Evolutionary conservation across 805 yeast species (phyloP).

Genomic region (Candida boleticola): DNA sequence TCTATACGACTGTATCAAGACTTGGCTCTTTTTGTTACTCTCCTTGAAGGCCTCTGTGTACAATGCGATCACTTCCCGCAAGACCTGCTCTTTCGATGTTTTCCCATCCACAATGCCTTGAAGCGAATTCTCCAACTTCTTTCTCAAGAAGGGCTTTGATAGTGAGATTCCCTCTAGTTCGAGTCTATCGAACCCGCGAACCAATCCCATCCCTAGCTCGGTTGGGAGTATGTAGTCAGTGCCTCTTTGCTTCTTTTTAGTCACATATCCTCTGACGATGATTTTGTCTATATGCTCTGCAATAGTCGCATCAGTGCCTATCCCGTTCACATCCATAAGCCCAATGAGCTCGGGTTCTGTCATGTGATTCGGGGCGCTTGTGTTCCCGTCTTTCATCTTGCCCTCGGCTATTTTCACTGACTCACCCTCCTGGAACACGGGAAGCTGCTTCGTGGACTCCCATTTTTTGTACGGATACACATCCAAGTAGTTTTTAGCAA

Average conservation of each 20-base stretch:
- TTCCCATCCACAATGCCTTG: slow-evolving; percentile 67
- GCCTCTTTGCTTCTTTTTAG: slow-evolving; percentile 37
- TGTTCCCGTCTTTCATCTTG: slow-evolving; percentile 67
- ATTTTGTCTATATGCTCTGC: slow-evolving; percentile 95
- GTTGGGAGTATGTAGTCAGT: slow-evolving; percentile 67
- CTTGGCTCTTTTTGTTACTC: slow-evolving; percentile 40
- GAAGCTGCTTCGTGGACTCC: slow-evolving; percentile 66
- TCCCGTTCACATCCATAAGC: slow-evolving; percentile 94
- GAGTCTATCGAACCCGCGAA: slow-evolving; percentile 81
- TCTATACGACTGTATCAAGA: slow-evolving; percentile 27
- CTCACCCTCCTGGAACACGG: slow-evolving; percentile 60
- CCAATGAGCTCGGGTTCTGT: slow-evolving; percentile 92
- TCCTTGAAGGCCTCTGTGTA: slow-evolving; percentile 61
- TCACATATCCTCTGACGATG: slow-evolving; percentile 62
- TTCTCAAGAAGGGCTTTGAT: slow-evolving; percentile 85
- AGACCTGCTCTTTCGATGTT: slow-evolving; percentile 50
- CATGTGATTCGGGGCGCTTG: slow-evolving; percentile 77
- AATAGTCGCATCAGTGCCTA: slow-evolving; percentile 98
- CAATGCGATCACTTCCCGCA: slow-evolving; percentile 50
- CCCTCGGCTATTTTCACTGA: slow-evolving; percentile 53
- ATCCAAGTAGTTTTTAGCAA: slow-evolving; percentile 74
- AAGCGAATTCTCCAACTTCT: slow-evolving; percentile 67
- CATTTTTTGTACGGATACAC: slow-evolving; percentile 78
- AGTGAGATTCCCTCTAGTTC: slow-evolving; percentile 53
- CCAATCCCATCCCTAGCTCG: slow-evolving; percentile 77